Percentiles rank a stretch among this genome's conserved stretches.
These are phyloP conservation scores for Phoenix roebelenii DNA, from an alignment of 176 grass and related monocot species.

Conservation along the genomic window DNA sequence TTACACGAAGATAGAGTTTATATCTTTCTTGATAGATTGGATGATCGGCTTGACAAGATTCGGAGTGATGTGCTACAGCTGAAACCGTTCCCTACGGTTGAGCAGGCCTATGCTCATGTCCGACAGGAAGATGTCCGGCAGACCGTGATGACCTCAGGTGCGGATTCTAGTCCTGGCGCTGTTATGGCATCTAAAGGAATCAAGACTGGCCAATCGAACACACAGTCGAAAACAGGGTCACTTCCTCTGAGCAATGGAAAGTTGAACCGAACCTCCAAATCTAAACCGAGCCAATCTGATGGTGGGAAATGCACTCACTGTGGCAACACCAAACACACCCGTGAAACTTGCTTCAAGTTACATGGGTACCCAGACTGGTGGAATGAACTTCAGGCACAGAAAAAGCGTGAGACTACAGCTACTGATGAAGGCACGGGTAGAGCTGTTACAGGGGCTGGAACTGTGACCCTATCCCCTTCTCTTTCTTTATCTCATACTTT, in stretches of 20 bases:
- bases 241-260: no score
- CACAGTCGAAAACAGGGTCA: no score
- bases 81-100: background rate
- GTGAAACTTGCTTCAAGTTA: slow-evolving; percentile 1
- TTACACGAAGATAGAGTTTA: background rate
- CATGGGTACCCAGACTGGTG: slow-evolving; percentile 1
- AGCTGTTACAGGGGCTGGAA: no score
- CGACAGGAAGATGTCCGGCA: background rate
- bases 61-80: background rate
- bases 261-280: no score
- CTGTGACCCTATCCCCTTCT: no score
- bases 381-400: background rate
- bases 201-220: no score
- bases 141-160: background rate
- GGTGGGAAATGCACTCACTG: no score
- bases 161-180: no score
- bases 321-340: background rate
- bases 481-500: no score
- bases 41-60: background rate
- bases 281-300: no score
- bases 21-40: background rate
- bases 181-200: background rate
- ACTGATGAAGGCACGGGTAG: no score
- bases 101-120: background rate
- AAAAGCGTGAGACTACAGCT: no score